Evolutionary conservation across 305 asterid genomes (phyloP), one percentile per base, ranked within the genome.

Genomic region (Euphrasia arctica): DNA sequence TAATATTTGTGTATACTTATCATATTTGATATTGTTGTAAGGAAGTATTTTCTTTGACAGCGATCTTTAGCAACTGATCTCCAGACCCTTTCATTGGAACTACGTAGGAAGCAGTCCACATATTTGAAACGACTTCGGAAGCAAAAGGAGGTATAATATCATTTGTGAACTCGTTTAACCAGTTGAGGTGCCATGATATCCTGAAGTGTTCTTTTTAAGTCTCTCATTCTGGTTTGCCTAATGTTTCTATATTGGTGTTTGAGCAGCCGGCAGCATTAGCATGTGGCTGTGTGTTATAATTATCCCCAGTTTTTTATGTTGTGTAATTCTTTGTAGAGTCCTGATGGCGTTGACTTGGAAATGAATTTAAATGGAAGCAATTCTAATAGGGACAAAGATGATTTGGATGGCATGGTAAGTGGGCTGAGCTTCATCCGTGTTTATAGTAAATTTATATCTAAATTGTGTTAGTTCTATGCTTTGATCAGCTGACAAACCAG

Each of bases 291-390:
- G 57, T 27, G 52, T 63, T 41, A 42, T 41, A 67, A 39, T 66
- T 73, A 51, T 60, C 25, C 60, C 15, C 34, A 58, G 36, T 50
- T 69, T 58, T 63, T 63, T 71, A 55, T n/a, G n/a, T 47, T 56
- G 59, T 71, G 11, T 55, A 60, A 52, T 70, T 73, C 62, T 68
- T 45, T 83, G 75, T 68, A 94, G 99, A 95, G 98, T 66, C 75
- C 96, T 42, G 99, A 94, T 75, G 99, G 98, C 49, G 84, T 90
- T 62, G 99, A 94, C 82, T 70, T 94, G 77, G 99, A 94, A 78
- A 94, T 94, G 99, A 94, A 88, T 82, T 78, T 94, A 67, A 87
- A 75, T 54, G 96, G 96, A 71, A 85, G 82, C 81, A 79, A 71
- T 74, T 88, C 87, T 58, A 85, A 56, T 67, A 77, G 72, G 74